Conservation (phyloP, 495 filamentous ascomycete genomes). For the Cercophora newfieldiana region DNA sequence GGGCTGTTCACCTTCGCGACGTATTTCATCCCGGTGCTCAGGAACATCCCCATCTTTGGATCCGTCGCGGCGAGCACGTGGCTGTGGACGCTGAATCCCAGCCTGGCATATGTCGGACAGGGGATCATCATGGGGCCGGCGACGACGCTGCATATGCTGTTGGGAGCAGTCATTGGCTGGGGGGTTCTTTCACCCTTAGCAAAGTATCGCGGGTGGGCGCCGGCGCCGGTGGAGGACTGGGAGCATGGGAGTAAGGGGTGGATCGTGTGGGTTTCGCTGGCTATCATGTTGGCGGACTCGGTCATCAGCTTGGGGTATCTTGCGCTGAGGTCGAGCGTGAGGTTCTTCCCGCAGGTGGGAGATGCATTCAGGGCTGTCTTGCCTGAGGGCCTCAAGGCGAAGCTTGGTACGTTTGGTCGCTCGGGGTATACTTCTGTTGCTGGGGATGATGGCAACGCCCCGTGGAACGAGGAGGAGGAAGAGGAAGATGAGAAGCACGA, state of each 20-base stretch:
- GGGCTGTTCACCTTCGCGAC: conserved; percentile 74
- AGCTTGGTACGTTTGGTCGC: background rate
- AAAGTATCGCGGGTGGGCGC: conserved; percentile 83
- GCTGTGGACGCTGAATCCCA: conserved; percentile 96
- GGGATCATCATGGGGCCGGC: conserved; percentile 88
- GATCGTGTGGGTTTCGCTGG: conserved; percentile 94
- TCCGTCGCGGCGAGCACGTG: conserved; percentile 69
- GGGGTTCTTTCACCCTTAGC: conserved; percentile 86
- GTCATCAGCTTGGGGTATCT: conserved; percentile 85
- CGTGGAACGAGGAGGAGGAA: conserved; percentile 4
- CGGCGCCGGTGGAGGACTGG: conserved; percentile 84
- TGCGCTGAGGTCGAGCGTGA: conserved; percentile 50
- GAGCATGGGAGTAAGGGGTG: conserved; percentile 89
- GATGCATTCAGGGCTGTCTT: conserved; percentile 5
- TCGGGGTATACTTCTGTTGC: conserved; percentile 17
- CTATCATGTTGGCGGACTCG: conserved; percentile 95
- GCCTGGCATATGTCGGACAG: conserved; percentile 88
- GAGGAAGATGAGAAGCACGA: conserved; percentile 16
- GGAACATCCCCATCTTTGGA: conserved; percentile 84
- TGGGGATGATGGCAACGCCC: background rate
- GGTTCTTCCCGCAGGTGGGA: conserved; percentile 15
- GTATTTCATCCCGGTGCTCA: conserved; percentile 86
- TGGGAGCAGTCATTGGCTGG: conserved; percentile 91
- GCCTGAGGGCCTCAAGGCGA: background rate
- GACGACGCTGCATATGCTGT: conserved; percentile 92